A percentile compares a stretch with the other conserved stretches of the same genome.
Conservation (phyloP, 306 rosid species). For the Pterocarpus santalinus region DNA sequence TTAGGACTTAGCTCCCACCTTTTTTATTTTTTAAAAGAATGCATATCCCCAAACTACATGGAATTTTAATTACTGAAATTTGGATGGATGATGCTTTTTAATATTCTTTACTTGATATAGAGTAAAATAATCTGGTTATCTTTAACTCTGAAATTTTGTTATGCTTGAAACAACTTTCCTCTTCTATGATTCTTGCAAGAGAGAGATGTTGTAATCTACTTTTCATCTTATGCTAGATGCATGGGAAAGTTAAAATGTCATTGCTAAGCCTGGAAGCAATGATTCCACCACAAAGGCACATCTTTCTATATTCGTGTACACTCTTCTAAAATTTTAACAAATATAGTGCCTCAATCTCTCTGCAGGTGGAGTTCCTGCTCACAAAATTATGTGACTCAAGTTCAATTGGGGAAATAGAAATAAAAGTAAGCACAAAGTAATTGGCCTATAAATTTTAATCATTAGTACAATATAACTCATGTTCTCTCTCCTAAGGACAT, state of each 20-base stretch:
- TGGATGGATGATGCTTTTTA: background rate
- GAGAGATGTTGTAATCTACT: background rate
- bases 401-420: conserved; percentile 72
- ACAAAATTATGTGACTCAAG: conserved; percentile 73
- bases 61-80: background rate
- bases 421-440: conserved; percentile 68
- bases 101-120: conserved; percentile 16
- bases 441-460: conserved; percentile 31
- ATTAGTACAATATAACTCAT: conserved; percentile 9
- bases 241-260: background rate
- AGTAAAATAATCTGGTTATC: conserved; percentile 23
- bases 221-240: conserved; percentile 20
- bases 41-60: background rate
- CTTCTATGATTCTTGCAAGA: background rate
- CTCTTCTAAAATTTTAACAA: conserved; percentile 34
- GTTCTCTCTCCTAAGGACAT: conserved; percentile 22
- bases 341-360: conserved; percentile 36
- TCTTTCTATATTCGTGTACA: conserved; percentile 15
- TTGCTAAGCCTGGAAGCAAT: conserved; percentile 17
- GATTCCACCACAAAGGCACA: conserved; percentile 6
- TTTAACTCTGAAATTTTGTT: conserved; percentile 27
- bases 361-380: conserved; percentile 81
- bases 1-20: background rate
- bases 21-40: background rate
- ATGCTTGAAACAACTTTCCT: background rate